Conservation (phyloP, 176 grass and related monocot genomes). For the Oryza rufipogon region DNA sequence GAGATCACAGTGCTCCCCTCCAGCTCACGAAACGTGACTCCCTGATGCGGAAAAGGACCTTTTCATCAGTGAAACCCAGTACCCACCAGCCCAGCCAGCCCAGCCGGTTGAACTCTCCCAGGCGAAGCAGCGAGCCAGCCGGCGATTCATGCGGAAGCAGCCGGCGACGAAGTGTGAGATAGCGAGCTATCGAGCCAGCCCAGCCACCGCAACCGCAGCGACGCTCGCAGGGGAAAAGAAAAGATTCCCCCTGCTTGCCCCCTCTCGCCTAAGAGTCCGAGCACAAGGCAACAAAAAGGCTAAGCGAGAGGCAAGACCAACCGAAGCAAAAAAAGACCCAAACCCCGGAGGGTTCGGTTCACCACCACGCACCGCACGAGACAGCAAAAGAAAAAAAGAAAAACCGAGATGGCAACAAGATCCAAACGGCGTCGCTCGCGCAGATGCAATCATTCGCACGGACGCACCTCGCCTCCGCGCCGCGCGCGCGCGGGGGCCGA, state of each 20-base stretch:
- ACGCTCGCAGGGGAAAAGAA: neutral
- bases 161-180: neutral
- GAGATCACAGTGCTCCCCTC: neutral
- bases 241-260: constrained; percentile 42
- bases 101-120: neutral
- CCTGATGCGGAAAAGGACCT: constrained; percentile 37
- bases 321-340: neutral
- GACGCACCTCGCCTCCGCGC: neutral
- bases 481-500: too few species aligned
- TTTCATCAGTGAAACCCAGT: neutral
- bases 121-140: neutral
- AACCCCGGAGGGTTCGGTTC: neutral
- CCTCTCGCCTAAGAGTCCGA: neutral
- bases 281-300: constrained; percentile 43
- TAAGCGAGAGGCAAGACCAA: neutral
- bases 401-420: neutral
- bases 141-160: too few species aligned
- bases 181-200: neutral
- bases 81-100: neutral
- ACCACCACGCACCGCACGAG: constrained; percentile 35
- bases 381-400: neutral
- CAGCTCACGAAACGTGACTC: constrained; percentile 7
- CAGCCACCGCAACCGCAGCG: neutral
- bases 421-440: neutral
- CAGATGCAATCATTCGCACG: constrained; percentile 39